Evolutionary conservation across 2,329 filamentous ascomycete genomes (phyloP).

Genomic region (Periconia macrospinosa): DNA sequence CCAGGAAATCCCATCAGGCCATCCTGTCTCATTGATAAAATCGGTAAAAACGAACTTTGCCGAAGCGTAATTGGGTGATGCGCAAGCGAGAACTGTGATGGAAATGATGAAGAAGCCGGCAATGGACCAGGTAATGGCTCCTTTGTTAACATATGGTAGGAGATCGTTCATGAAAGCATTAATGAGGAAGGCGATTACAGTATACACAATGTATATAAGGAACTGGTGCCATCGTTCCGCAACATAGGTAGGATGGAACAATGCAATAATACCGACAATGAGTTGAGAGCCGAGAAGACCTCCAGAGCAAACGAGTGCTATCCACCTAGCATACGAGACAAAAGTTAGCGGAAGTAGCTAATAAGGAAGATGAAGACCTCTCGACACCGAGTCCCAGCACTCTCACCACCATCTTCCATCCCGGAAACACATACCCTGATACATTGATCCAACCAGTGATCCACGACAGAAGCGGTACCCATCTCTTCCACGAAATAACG

Average conservation of each 20-base stretch:
- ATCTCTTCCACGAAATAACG: slow-evolving; percentile 62
- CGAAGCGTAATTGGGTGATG: slow-evolving; percentile 65
- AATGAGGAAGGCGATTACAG: slow-evolving; percentile 61
- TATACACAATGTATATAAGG: slow-evolving; percentile 69
- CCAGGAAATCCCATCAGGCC: slow-evolving; percentile 68
- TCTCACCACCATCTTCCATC: too few relatives aligned
- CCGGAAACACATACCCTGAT: slow-evolving; percentile 35
- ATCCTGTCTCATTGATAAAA: slow-evolving; percentile 70
- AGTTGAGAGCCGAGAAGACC: slow-evolving; percentile 69
- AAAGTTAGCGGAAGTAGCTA: too few relatives aligned
- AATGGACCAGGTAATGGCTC: slow-evolving; percentile 72
- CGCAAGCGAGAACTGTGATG: slow-evolving; percentile 68
- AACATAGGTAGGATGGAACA: slow-evolving; percentile 62
- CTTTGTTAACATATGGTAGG: slow-evolving; percentile 68
- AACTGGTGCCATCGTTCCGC: slow-evolving; percentile 71
- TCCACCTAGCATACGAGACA: slow-evolving; percentile 56
- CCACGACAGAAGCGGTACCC: slow-evolving; percentile 66
- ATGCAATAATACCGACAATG: slow-evolving; percentile 64
- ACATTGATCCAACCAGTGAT: slow-evolving; percentile 74
- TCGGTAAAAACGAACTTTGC: slow-evolving; percentile 67
- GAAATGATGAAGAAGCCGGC: slow-evolving; percentile 69
- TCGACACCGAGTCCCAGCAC: too few relatives aligned
- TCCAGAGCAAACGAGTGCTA: slow-evolving; percentile 66
- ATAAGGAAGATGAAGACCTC: too few relatives aligned
- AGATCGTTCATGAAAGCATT: slow-evolving; percentile 66